A percentile compares a stretch with the other conserved stretches of the same genome.
These are phyloP conservation scores for Neofusicoccum ribis DNA, from an alignment of 2,329 filamentous ascomycete genomes.

Conservation along the genomic window DNA sequence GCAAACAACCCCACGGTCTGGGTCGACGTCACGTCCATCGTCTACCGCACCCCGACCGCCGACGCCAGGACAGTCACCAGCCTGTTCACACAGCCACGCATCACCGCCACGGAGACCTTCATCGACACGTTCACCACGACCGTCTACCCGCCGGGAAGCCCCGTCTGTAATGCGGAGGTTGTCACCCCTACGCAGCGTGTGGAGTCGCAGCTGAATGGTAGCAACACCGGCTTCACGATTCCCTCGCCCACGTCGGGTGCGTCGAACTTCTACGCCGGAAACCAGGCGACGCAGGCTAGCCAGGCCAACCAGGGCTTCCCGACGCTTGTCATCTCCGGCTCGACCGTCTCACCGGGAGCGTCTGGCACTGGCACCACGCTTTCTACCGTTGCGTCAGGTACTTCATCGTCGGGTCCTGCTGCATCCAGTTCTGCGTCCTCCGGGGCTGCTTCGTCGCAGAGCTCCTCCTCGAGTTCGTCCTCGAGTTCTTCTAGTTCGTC, in stretches of 20 bases:
- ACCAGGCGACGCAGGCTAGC: background rate
- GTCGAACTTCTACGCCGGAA: background rate
- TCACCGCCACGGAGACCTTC: background rate
- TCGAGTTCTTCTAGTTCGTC: background rate
- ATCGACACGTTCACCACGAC: background rate
- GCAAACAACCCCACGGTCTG: background rate
- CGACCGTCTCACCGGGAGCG: background rate
- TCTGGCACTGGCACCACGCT: background rate
- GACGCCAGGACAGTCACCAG: background rate
- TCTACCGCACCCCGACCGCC: background rate
- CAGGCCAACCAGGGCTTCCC: background rate
- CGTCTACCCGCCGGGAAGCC: conserved; percentile 9
- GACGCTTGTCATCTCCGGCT: background rate
- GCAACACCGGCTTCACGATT: background rate
- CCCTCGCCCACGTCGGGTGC: background rate
- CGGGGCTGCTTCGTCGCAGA: background rate
- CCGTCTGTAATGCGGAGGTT: conserved; percentile 1
- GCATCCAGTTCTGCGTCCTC: background rate
- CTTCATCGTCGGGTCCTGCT: background rate
- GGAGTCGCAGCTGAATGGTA: background rate
- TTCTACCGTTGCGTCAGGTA: no score
- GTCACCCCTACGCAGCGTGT: background rate
- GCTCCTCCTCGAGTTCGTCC: background rate
- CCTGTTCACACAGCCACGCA: background rate
- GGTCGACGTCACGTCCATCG: background rate